Evolutionary conservation across 345 rosid species (phyloP).

Genomic region (Moricandia arvensis): DNA sequence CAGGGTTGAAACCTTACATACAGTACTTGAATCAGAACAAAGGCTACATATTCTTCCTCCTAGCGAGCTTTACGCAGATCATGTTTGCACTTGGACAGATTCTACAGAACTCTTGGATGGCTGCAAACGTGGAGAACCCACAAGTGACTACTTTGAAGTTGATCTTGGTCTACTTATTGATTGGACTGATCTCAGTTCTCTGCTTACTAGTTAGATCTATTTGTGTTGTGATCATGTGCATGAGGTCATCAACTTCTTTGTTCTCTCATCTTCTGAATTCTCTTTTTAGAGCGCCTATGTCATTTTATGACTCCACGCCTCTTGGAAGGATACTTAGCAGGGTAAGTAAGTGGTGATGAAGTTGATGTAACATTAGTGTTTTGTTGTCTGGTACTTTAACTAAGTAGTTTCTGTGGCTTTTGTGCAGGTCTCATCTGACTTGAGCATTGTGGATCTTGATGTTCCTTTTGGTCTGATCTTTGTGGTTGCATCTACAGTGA

Average conservation of each 20-base stretch:
- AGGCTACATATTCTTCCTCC: conserved; percentile 65
- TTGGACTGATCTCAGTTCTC: conserved; percentile 50
- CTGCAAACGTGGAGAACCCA: conserved; percentile 68
- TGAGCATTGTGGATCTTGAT: conserved; percentile 90
- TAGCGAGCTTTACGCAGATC: conserved; percentile 49
- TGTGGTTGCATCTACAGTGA: conserved; percentile 60
- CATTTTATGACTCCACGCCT: conserved; percentile 89
- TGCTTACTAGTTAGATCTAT: conserved; percentile 60
- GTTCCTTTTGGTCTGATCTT: conserved; percentile 66
- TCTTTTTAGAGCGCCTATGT: conserved; percentile 79
- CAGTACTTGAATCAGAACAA: conserved; percentile 65
- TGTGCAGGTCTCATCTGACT: conserved; percentile 71
- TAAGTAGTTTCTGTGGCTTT: neutral
- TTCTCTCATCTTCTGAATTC: conserved; percentile 69
- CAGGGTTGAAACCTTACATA: conserved; percentile 68
- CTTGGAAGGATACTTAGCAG: conserved; percentile 70
- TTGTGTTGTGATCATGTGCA: conserved; percentile 49
- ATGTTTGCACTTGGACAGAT: conserved; percentile 57
- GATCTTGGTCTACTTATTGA: conserved; percentile 58
- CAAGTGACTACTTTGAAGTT: conserved; percentile 51
- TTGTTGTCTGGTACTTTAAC: neutral
- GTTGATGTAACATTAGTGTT: conserved; percentile 1
- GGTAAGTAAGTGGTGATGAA: conserved; percentile 43
- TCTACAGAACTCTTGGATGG: conserved; percentile 76
- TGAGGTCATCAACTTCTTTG: conserved; percentile 61